phyloP scores from a whole-genome alignment of 2,329 filamentous ascomycete genomes.

The Thermoascus crustaceus region DNA sequence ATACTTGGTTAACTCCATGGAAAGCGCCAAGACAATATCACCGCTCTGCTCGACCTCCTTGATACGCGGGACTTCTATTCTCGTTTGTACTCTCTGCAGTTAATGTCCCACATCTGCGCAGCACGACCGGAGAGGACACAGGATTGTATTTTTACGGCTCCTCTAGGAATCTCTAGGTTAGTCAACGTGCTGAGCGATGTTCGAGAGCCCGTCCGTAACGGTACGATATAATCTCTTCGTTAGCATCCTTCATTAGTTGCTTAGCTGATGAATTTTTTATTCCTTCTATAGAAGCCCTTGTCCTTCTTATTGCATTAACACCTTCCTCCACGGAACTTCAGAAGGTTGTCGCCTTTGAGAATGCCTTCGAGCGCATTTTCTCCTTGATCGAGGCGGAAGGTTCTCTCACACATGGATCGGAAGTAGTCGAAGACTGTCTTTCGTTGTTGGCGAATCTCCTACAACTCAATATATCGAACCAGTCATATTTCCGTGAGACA shows the following conservation, averaged over 20 bases:
- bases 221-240: constrained; percentile 25
- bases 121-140: constrained; percentile 86
- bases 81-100: constrained; percentile 80
- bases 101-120: constrained; percentile 76
- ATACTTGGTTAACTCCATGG: constrained; percentile 42
- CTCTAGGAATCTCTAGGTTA: constrained; percentile 76
- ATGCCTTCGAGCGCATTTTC: constrained; percentile 83
- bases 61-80: constrained; percentile 84
- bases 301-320: constrained; percentile 81
- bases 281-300: constrained; percentile 61
- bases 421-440: constrained; percentile 85
- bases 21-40: constrained; percentile 89
- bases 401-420: constrained; percentile 69
- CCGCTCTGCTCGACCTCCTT: constrained; percentile 77
- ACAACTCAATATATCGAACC: constrained; percentile 79
- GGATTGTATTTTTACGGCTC: constrained; percentile 85
- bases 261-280: constrained; percentile 11
- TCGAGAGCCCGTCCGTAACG: constrained; percentile 78
- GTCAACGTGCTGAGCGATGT: constrained; percentile 77
- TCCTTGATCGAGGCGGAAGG: constrained; percentile 74
- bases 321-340: constrained; percentile 81
- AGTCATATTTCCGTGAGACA: constrained; percentile 86
- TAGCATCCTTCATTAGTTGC: not conserved
- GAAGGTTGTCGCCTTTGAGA: constrained; percentile 91
- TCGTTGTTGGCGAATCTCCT: constrained; percentile 85